These are phyloP conservation scores for Nicotiana noctiflora DNA, from an alignment of 257 asterid species.

Conservation along the genomic window DNA sequence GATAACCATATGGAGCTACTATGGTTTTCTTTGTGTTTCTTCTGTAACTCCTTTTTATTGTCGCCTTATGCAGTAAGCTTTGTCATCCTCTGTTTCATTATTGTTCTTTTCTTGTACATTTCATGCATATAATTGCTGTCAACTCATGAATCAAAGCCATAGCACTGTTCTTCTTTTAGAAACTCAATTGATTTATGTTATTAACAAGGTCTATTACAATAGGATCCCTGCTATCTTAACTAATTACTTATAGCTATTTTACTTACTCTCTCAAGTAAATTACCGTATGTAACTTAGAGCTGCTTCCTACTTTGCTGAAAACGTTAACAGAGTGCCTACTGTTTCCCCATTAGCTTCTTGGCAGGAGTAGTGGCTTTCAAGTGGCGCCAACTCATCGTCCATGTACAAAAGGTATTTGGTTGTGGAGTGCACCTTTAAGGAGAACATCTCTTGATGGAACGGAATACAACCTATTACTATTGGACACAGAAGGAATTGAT, in stretches of 20 bases:
- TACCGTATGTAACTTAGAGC: not conserved
- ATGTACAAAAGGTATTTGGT: conserved; percentile 98
- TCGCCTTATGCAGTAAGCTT: not conserved
- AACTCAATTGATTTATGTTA: not conserved
- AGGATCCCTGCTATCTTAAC: not conserved
- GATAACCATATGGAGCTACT: not conserved
- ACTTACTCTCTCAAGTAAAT: not conserved
- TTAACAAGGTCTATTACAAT: not conserved
- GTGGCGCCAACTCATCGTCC: conserved; percentile 97
- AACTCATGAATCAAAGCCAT: not conserved
- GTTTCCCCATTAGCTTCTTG: conserved; percentile 68
- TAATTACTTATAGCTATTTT: not conserved
- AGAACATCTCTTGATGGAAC: conserved; percentile 98
- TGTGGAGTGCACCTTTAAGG: conserved; percentile 90
- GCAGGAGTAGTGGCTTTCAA: conserved; percentile 98
- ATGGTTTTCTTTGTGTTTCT: not conserved
- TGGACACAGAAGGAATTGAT: conserved; percentile 97
- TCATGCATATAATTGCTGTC: not conserved
- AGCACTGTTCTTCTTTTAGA: not conserved
- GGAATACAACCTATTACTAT: conserved; percentile 78
- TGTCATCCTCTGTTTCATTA: not conserved
- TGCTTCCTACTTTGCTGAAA: not conserved
- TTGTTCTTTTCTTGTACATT: conserved; percentile 1
- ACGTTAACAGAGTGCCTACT: conserved; percentile 4
- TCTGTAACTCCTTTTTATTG: not conserved